Base-by-base conservation (phyloP, 345 rosid species). In the Noccaea caerulescens region DNA sequence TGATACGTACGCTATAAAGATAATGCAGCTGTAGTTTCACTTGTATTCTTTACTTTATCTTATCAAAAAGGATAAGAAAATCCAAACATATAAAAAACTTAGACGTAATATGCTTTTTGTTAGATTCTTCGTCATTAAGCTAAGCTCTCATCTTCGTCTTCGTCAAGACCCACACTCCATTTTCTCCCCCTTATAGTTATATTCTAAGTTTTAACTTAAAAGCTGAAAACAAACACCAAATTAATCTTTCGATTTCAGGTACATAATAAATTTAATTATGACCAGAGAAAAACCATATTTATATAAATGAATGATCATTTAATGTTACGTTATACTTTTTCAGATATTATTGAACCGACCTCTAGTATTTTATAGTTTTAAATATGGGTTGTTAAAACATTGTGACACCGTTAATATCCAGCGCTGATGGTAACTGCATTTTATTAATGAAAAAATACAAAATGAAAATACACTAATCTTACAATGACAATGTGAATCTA, bases 91-190 rank as follows among this genome's bases (percentile, higher is more conserved):
- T 10, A 23, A 67, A 33, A 43, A 68, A 53, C 4, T 68, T 45
- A 16, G 38, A 36, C 39, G 18, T 69, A 18, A 63, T 37, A 54
- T 46, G 36, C 71, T 63, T 69, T 74, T 69, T 47, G 41, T 14
- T 63, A 69, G 81, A 88, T 85, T 82, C 98, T 92, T 92, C 91
- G 89, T 76, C 80, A 80, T 85, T 90, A 93, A 93, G 98, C 80
- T 90, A 90, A 76, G 72, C 79, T 77, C 80, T 73, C 60, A 73
- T 64, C 76, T 55, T 68, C 53, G 71, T 75, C 67, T 55, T 45
- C 66, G 12, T 11, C 57, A 44, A 74, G 57, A 68, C 68, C 64
- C 58, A 42, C 67, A 49, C 77, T 36, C 61, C 66, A 43, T 63
- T 63, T 57, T 41, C 57, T 65, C 9, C 43, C 7, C 72, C 45